Base-by-base conservation (phyloP, 2,329 filamentous ascomycete genomes). In the Shiraia sp. region DNA sequence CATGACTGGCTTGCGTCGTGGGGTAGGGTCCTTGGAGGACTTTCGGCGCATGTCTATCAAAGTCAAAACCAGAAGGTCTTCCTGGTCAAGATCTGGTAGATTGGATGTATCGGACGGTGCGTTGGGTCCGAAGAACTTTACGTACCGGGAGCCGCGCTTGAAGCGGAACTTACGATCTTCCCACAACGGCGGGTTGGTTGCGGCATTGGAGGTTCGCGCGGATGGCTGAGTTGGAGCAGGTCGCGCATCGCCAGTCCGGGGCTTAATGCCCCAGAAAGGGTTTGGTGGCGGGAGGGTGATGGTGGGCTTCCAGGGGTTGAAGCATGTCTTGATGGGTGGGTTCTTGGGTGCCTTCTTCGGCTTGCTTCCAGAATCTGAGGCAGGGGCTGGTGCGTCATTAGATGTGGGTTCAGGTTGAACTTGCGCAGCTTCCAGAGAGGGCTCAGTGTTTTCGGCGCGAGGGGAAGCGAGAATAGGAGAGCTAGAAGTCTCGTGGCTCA, bases 11-110 rank as follows among this genome's bases (percentile, higher is more conserved):
- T 4, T 19, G 2, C 57, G 60, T 9, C 43, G 48, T 2, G 63
- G 62, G 1, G 32, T 39, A 1, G 26, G 39, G 10, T 59, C 45
- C 3, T 41, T 49, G 23, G 23, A 32, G 15, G 25, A 36, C 12
- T 36, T 53, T 1, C 51, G 43, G 3, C 63, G 58, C 55, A 66
- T 61, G 13, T 68, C 62, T 7, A 68, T 63, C 3, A 68, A 38
- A 2, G 42, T 47, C 4, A 66, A 26, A 9, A 55, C 27, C 1
- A 61, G 34, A 2, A 52, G 17, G 2, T 57, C 43, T 24, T 59
- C 38, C 27, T 65, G 61, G 32, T 64, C 56, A 3, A 59, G 35
- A 6, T 15, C 29, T 4, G 40, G 14, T 3, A 40, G 35, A 8
- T 41, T 15, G 2, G 36, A 45, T 1, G 36, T 25, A 7, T 45